Conservation (phyloP, 2,329 filamentous ascomycete species). For the Pseudophaeomoniella oleicola region DNA sequence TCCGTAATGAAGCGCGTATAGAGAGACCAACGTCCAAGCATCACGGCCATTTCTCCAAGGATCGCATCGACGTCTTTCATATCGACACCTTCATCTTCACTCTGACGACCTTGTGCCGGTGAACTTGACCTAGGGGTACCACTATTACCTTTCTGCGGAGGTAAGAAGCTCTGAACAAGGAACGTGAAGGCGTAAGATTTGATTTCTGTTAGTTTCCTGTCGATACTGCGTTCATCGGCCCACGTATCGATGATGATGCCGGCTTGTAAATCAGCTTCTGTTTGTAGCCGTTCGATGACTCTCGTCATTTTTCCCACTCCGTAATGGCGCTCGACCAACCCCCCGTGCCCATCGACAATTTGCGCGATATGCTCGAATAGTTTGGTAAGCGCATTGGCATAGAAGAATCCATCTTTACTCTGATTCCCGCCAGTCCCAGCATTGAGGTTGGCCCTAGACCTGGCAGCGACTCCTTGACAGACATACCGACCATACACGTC, state of each 20-base stretch:
- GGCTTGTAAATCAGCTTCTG: constrained; percentile 90
- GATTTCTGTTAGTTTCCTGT: constrained; percentile 80
- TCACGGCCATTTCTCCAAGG: constrained; percentile 74
- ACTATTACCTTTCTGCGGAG: constrained; percentile 46
- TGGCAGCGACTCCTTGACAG: constrained; percentile 79
- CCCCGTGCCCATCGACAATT: constrained; percentile 84
- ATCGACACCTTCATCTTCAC: constrained; percentile 84
- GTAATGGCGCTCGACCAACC: constrained; percentile 86
- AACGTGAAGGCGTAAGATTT: constrained; percentile 98
- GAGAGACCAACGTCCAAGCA: constrained; percentile 85
- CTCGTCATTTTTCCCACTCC: constrained; percentile 84
- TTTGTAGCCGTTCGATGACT: constrained; percentile 82
- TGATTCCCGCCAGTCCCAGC: constrained; percentile 45
- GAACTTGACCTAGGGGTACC: constrained; percentile 60
- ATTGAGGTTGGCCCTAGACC: constrained; percentile 68
- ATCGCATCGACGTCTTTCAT: constrained; percentile 92
- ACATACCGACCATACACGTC: constrained; percentile 95
- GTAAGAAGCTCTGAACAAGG: constrained; percentile 82
- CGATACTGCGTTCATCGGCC: constrained; percentile 75
- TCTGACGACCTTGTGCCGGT: constrained; percentile 50
- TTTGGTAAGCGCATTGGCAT: constrained; percentile 76
- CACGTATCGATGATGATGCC: constrained; percentile 93
- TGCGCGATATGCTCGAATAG: constrained; percentile 96
- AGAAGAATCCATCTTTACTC: constrained; percentile 71
- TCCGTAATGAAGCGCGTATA: constrained; percentile 79